Evolutionary conservation across 257 asterid genomes (phyloP).

Genomic region (Gardenia jasminoides): DNA sequence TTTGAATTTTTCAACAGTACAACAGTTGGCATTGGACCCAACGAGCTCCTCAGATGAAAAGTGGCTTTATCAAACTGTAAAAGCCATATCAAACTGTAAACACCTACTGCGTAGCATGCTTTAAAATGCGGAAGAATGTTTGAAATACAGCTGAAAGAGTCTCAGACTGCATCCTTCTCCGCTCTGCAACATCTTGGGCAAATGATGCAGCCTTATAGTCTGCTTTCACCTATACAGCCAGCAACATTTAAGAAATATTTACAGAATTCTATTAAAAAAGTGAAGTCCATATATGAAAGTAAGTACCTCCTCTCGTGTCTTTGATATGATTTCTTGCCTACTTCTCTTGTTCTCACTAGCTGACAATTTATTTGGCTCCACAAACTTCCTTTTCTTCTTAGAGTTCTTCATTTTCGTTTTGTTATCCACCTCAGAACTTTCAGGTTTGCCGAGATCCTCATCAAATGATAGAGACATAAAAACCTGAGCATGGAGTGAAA

Average conservation of each 20-base stretch:
- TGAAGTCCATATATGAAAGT: slow-evolving; percentile 1
- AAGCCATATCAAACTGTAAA: slow-evolving; percentile 3
- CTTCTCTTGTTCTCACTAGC: slow-evolving; percentile 64
- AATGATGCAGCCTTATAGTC: slow-evolving; percentile 81
- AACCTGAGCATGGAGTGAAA: slow-evolving; percentile 41
- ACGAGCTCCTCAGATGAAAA: background rate
- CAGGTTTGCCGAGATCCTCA: slow-evolving; percentile 78
- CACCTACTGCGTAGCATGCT: slow-evolving; percentile 53
- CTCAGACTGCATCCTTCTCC: slow-evolving; percentile 75
- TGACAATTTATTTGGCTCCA: slow-evolving; percentile 55
- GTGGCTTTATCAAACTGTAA: background rate
- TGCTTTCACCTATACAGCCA: slow-evolving; percentile 64
- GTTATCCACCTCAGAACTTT: slow-evolving; percentile 45
- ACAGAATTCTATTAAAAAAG: background rate
- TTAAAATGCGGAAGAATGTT: slow-evolving; percentile 76
- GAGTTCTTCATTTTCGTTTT: slow-evolving; percentile 50
- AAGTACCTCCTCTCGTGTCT: slow-evolving; percentile 85
- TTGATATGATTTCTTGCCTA: slow-evolving; percentile 59
- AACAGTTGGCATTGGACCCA: background rate
- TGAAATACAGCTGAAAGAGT: slow-evolving; percentile 76
- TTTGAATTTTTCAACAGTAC: background rate
- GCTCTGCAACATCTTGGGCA: slow-evolving; percentile 76
- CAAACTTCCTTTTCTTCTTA: slow-evolving; percentile 59
- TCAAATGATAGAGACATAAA: slow-evolving; percentile 73
- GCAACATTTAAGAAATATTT: slow-evolving; percentile 18